phyloP scores from a whole-genome alignment of 768 basidiomycete species.

The Hirschioporus abietinus region DNA sequence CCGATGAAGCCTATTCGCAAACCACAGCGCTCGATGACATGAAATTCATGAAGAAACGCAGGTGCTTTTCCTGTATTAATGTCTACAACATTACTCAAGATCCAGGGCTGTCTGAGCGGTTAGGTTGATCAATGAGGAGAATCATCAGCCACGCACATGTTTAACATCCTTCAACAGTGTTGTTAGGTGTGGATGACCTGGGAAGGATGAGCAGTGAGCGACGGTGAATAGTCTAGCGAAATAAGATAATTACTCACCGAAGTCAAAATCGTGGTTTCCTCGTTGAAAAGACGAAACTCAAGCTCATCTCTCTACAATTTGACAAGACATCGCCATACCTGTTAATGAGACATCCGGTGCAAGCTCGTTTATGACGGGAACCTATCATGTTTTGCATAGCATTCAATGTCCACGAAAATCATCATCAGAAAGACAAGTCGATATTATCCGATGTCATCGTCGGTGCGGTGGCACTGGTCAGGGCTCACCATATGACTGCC shows the following conservation, averaged over 20 bases:
- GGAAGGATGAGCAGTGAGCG: background rate
- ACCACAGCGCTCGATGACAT: conserved; percentile 64
- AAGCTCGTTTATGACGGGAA: conserved; percentile 80
- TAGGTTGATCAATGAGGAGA: background rate
- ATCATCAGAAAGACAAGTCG: conserved; percentile 1
- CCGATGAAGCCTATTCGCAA: conserved; percentile 78
- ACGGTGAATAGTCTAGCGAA: background rate
- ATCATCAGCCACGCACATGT: conserved; percentile 49
- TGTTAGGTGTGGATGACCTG: conserved; percentile 60
- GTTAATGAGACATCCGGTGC: conserved; percentile 76
- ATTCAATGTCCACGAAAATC: conserved; percentile 8
- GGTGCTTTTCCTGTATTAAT: conserved; percentile 58
- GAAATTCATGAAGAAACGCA: conserved; percentile 51
- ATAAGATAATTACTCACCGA: conserved; percentile 39
- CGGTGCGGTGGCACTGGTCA: too few relatives aligned
- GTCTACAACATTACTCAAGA: conserved; percentile 84
- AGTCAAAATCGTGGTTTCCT: conserved; percentile 95
- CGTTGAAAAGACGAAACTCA: conserved; percentile 3
- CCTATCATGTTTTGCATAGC: conserved; percentile 36
- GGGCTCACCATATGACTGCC: conserved; percentile 81
- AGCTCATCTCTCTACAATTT: background rate
- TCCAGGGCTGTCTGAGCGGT: conserved; percentile 60
- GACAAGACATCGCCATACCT: conserved; percentile 41
- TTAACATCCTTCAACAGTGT: conserved; percentile 66
- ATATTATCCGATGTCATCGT: conserved; percentile 3